These are phyloP conservation scores for Ophiostoma sp. DNA, from an alignment of 2,329 filamentous ascomycete species.

Conservation along the genomic window DNA sequence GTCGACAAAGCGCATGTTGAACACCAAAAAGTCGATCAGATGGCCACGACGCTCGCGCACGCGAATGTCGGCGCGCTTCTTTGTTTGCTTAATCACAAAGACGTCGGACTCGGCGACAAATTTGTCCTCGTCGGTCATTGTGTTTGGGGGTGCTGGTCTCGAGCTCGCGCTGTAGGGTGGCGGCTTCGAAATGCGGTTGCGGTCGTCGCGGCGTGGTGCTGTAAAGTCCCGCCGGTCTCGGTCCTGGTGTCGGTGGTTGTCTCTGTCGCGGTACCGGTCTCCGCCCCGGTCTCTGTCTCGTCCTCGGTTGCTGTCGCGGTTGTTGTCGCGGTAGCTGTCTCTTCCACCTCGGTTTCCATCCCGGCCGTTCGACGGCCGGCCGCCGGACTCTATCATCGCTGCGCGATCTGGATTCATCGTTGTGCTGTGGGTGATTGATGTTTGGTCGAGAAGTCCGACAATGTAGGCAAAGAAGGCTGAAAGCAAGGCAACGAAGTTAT, in stretches of 20 bases:
- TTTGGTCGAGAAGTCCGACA: background rate
- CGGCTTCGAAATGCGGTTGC: conserved; percentile 49
- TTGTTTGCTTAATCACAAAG: conserved; percentile 93
- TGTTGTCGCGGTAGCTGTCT: conserved; percentile 3
- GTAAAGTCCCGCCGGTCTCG: conserved; percentile 44
- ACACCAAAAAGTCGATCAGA: conserved; percentile 88
- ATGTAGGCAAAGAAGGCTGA: background rate
- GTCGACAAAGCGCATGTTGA: conserved; percentile 85
- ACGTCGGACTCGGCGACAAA: conserved; percentile 94
- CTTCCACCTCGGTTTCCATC: background rate
- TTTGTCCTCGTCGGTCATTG: conserved; percentile 64
- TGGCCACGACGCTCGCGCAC: conserved; percentile 87
- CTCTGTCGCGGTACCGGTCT: background rate
- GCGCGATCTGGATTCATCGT: conserved; percentile 51
- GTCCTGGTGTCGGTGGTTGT: background rate
- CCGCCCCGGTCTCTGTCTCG: background rate
- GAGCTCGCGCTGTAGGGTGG: conserved; percentile 23
- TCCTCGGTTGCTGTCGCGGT: conserved; percentile 3
- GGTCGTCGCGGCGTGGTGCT: conserved; percentile 51
- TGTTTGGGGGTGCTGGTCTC: conserved; percentile 22
- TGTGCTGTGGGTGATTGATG: conserved; percentile 15
- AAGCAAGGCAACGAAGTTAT: background rate
- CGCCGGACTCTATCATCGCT: conserved; percentile 48
- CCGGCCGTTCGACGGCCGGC: conserved; percentile 36
- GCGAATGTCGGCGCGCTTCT: conserved; percentile 94